phyloP scores from a whole-genome alignment of 495 filamentous ascomycete genomes.

The Tuber indicum region DNA sequence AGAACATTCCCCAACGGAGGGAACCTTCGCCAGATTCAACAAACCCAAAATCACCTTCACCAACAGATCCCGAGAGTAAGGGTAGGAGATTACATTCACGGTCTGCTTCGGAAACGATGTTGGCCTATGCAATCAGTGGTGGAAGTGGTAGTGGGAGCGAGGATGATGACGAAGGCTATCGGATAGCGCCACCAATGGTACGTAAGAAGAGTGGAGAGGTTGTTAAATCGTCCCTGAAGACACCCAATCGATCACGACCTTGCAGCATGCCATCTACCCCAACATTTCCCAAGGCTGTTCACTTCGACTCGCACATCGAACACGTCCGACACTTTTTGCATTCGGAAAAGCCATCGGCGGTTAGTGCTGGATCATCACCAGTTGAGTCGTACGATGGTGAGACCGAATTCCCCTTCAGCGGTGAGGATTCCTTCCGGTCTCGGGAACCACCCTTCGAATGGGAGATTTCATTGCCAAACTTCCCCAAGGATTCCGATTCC shows the following conservation, averaged over 20 bases:
- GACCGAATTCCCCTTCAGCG: slow-evolving; percentile 73
- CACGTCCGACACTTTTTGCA: slow-evolving; percentile 93
- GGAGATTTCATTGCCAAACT: slow-evolving; percentile 79
- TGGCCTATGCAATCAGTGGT: slow-evolving; percentile 47
- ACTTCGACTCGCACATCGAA: slow-evolving; percentile 90
- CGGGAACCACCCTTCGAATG: slow-evolving; percentile 63
- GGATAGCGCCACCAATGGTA: slow-evolving; percentile 69
- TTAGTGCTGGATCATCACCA: slow-evolving; percentile 91
- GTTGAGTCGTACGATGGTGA: slow-evolving; percentile 79
- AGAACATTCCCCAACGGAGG: slow-evolving; percentile 64
- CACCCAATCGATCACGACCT: slow-evolving; percentile 67
- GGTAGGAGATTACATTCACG: slow-evolving; percentile 58
- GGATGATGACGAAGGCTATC: slow-evolving; percentile 56
- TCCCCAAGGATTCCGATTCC: slow-evolving; percentile 62
- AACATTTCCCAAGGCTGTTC: slow-evolving; percentile 87
- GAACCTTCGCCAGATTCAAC: slow-evolving; percentile 49
- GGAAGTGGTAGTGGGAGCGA: slow-evolving; percentile 46
- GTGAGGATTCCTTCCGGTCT: slow-evolving; percentile 47
- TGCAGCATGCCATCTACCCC: slow-evolving; percentile 97
- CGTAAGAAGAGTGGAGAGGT: slow-evolving; percentile 98
- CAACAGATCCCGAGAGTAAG: slow-evolving; percentile 40
- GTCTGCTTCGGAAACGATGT: slow-evolving; percentile 71
- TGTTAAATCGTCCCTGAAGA: slow-evolving; percentile 83
- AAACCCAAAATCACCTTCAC: slow-evolving; percentile 27
- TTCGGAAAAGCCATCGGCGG: slow-evolving; percentile 84